phyloP scores from a whole-genome alignment of 495 filamentous ascomycete species.

The Glarea lozoyensis region DNA sequence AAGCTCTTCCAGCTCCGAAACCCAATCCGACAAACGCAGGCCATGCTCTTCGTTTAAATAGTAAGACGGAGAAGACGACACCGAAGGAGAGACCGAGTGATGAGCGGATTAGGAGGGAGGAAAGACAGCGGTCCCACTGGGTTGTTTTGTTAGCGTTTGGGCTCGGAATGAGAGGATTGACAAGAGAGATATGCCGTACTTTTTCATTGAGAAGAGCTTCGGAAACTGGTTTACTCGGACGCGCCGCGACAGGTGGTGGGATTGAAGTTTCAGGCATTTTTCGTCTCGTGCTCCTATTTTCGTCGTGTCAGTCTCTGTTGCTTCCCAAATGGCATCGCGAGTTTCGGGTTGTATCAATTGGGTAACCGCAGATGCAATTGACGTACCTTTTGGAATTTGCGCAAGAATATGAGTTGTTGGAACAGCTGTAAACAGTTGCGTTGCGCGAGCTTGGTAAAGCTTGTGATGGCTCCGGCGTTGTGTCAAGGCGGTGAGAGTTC shows the following conservation, averaged over 20 bases:
- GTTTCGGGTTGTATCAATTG: no score
- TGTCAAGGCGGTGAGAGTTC: no score
- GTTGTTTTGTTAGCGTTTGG: not conserved
- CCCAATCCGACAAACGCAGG: slow-evolving; percentile 86
- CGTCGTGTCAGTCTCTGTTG: no score
- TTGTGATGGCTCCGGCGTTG: no score
- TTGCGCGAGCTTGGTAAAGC: no score
- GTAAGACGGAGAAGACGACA: slow-evolving; percentile 93
- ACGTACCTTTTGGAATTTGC: no score
- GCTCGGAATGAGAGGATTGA: not conserved
- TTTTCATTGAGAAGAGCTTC: slow-evolving; percentile 94
- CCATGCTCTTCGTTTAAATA: slow-evolving; percentile 97
- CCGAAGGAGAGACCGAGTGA: slow-evolving; percentile 90
- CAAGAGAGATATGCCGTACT: slow-evolving; percentile 39
- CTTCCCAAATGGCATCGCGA: no score
- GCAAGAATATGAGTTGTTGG: no score
- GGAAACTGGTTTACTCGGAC: slow-evolving; percentile 70
- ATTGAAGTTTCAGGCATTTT: slow-evolving; percentile 25
- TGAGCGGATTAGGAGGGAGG: slow-evolving; percentile 91
- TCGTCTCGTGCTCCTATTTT: no score
- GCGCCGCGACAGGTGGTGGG: slow-evolving; percentile 34
- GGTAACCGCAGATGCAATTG: no score
- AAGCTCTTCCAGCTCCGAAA: slow-evolving; percentile 91
- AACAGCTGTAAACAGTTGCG: no score
- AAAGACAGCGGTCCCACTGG: slow-evolving; percentile 97